phyloP scores from a whole-genome alignment of 495 filamentous ascomycete species.

The Clavariopsis aquatica region DNA sequence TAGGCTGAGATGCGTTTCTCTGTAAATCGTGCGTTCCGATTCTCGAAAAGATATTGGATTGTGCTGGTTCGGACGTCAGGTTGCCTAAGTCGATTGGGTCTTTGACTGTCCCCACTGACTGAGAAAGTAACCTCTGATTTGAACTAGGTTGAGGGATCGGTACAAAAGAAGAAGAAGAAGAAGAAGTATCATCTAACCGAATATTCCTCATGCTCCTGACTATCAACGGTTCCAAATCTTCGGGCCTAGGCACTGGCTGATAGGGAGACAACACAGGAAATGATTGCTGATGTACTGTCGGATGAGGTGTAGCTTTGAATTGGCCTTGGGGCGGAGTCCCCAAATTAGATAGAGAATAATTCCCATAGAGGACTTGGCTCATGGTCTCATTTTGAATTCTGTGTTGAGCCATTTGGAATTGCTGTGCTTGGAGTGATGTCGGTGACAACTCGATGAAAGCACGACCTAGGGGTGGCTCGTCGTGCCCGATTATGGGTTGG shows the following conservation, averaged over 20 bases:
- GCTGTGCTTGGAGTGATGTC: background rate
- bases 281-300: background rate
- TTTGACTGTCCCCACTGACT: too few species aligned
- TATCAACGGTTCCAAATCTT: background rate
- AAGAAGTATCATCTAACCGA: background rate
- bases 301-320: background rate
- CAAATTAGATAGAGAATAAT: slow-evolving; percentile 1
- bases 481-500: background rate
- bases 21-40: background rate
- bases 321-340: background rate
- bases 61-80: background rate
- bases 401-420: slow-evolving; percentile 10
- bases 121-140: too few species aligned
- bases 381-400: slow-evolving; percentile 10
- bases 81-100: background rate
- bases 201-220: background rate
- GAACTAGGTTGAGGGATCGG: background rate
- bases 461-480: background rate
- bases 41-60: background rate
- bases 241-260: background rate
- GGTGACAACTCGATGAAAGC: background rate
- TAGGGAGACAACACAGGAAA: background rate
- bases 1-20: background rate
- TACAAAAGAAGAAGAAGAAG: background rate
- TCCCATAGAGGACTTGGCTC: slow-evolving; percentile 14